phyloP scores from a whole-genome alignment of 2,329 filamentous ascomycete genomes.

The Xylariomycetidae sp. region DNA sequence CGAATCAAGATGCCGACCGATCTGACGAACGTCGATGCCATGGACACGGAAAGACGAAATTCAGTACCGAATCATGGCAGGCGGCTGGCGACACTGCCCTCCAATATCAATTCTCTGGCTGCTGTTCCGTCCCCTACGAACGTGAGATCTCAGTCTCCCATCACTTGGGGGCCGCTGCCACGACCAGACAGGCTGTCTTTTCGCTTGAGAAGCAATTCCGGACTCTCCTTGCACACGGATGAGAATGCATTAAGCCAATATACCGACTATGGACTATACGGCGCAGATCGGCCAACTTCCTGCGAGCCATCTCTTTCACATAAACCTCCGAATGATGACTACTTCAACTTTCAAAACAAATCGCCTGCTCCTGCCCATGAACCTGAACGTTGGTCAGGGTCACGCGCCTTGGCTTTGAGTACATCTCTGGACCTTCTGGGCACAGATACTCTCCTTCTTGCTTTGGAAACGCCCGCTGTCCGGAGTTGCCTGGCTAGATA shows the following conservation, averaged over 20 bases:
- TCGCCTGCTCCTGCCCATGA: background rate
- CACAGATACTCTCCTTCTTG: constrained; percentile 42
- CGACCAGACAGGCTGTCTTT: constrained; percentile 19
- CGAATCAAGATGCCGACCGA: too few species aligned
- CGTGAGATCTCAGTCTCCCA: too few species aligned
- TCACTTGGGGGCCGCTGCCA: too few species aligned
- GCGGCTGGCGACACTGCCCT: too few species aligned
- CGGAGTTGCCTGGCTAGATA: constrained; percentile 43
- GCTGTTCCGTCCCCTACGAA: too few species aligned
- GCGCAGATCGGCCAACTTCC: constrained; percentile 24
- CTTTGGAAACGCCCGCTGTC: constrained; percentile 42
- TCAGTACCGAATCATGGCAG: too few species aligned
- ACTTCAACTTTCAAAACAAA: too few species aligned
- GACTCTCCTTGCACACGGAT: constrained; percentile 39
- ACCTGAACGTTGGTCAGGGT: constrained; percentile 3
- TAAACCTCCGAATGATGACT: constrained; percentile 4
- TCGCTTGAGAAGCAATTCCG: constrained; percentile 39
- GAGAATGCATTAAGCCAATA: constrained; percentile 38
- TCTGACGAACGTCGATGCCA: too few species aligned
- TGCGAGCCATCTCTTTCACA: constrained; percentile 4
- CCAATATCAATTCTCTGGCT: too few species aligned
- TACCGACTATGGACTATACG: constrained; percentile 34
- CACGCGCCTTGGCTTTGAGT: constrained; percentile 7
- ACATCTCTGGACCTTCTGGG: constrained; percentile 42
- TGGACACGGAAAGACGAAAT: too few species aligned